Evolutionary conservation across 805 yeast genomes (phyloP), one percentile per base, ranked within the genome.

Genomic region (Kurtzmaniella fragi): DNA sequence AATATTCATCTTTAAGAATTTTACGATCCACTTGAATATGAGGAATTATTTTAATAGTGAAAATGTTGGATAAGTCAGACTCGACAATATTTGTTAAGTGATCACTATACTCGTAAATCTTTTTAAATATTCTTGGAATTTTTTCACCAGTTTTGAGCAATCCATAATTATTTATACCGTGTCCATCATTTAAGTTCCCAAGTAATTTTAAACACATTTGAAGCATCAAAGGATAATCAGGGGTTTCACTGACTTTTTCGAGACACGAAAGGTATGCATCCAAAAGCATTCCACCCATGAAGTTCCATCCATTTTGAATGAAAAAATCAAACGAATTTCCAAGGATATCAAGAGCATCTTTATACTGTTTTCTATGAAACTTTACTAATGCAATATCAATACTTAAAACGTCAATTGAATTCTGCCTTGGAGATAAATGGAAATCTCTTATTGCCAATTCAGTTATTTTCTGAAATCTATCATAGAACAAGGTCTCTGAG

Each of bases 341-440:
- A 10, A 91, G 64, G 2, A 85, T 77, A 4, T 73, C 63, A 12
- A 79, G 73, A 1, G 96, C 82, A 32, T 74, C 72, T 28, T 71
- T 70, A 48, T 77, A 82, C 27, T 84, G 70, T 3, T 72, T 61
- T 25, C 67, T 62, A 46, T 76, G 78, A 53, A 76, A 81, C 42
- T 82, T 80, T 13, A 88, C 59, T 9, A 84, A 54, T 0, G 95
- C 96, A 38, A 88, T 70, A 46, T 91, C 96, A 5, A 86, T 77
- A 1, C 90, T 80, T 12, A 93, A 65, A 4, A 82, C 67, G 50
- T 85, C 90, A 5, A 84, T 80, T 0, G 87, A 72, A 45, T 91
- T 72, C 12, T 78, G 73, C 41, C 87, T 69, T 12, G 56, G 59
- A 2, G 84, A 73, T 1, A 54, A 45, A 4, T 74, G 69, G 45